A percentile compares a stretch with the other conserved stretches of the same genome.
Conservation (phyloP, 768 basidiomycete species). For the Phylloporus arenicola region DNA sequence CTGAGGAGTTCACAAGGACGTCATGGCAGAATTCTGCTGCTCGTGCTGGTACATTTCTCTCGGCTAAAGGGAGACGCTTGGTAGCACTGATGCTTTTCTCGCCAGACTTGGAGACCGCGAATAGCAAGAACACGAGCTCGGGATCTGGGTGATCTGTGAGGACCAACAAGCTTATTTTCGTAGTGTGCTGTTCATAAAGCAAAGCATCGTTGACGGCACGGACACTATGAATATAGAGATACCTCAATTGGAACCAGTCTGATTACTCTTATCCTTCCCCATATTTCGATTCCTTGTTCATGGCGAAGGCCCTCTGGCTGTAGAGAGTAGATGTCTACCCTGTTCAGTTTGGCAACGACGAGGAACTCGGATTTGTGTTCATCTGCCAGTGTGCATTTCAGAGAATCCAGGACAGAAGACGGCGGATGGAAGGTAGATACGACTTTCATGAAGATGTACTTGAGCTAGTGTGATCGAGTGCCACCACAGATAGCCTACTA, state of each 20-base stretch:
- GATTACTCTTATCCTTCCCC: constrained; percentile 60
- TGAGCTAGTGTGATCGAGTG: too few species aligned
- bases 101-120: constrained; percentile 35
- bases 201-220: constrained; percentile 5
- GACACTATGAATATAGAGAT: constrained; percentile 17
- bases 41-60: constrained; percentile 43
- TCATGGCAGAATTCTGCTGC: constrained; percentile 69
- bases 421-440: constrained; percentile 74
- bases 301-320: constrained; percentile 53
- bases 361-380: constrained; percentile 52
- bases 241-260: constrained; percentile 53
- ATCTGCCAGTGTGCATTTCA: constrained; percentile 60
- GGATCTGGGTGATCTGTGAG: constrained; percentile 76
- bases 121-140: constrained; percentile 59
- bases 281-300: constrained; percentile 58
- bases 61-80: constrained; percentile 48
- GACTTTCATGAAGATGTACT: constrained; percentile 35
- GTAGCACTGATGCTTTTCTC: constrained; percentile 33
- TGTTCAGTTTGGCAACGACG: constrained; percentile 61
- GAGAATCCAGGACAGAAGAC: constrained; percentile 64
- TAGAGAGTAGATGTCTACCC: constrained; percentile 64
- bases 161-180: constrained; percentile 47
- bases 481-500: too few species aligned
- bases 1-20: constrained; percentile 59
- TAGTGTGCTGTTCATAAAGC: constrained; percentile 23